Percentiles rank a stretch among this genome's conserved stretches.
phyloP scores from a whole-genome alignment of 768 basidiomycete genomes.

The Mycena indigotica region DNA sequence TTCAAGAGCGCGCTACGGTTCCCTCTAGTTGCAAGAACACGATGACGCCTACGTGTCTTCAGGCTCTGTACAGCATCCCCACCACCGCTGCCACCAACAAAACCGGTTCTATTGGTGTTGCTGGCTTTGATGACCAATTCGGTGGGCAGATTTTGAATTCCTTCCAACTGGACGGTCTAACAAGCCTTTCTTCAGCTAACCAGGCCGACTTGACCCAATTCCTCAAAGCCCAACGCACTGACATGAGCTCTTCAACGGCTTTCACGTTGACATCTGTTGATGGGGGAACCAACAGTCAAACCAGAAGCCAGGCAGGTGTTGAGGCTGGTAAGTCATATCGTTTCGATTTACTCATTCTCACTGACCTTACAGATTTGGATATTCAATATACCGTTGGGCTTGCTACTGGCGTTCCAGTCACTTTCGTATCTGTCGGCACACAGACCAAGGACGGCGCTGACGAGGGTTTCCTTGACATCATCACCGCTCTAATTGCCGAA shows the following conservation, averaged over 20 bases:
- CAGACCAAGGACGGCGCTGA: slow-evolving; percentile 18
- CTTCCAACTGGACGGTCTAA: too few relatives aligned
- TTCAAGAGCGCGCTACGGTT: slow-evolving; percentile 2
- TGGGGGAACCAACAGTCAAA: slow-evolving; percentile 31
- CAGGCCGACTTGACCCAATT: slow-evolving; percentile 27
- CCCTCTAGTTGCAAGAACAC: slow-evolving; percentile 17
- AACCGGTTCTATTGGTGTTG: slow-evolving; percentile 25
- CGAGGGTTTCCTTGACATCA: slow-evolving; percentile 21
- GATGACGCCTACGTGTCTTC: slow-evolving; percentile 31
- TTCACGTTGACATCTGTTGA: slow-evolving; percentile 30
- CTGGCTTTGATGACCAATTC: slow-evolving; percentile 26
- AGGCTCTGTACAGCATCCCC: slow-evolving; percentile 31
- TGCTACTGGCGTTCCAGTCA: slow-evolving; percentile 28
- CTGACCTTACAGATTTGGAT: slow-evolving; percentile 20
- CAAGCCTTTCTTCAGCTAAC: too few relatives aligned
- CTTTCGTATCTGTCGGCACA: slow-evolving; percentile 27
- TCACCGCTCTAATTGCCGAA: slow-evolving; percentile 19
- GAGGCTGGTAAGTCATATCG: slow-evolving; percentile 27
- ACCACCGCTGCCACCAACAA: slow-evolving; percentile 25
- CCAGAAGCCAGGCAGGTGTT: slow-evolving; percentile 25
- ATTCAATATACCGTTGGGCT: slow-evolving; percentile 32
- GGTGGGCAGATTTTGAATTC: too few relatives aligned
- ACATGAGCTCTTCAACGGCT: slow-evolving; percentile 27
- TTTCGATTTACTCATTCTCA: neutral
- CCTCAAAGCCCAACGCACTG: slow-evolving; percentile 27